phyloP scores from a whole-genome alignment of 148 eudicot species.

The Camellia lanceoleosa region DNA sequence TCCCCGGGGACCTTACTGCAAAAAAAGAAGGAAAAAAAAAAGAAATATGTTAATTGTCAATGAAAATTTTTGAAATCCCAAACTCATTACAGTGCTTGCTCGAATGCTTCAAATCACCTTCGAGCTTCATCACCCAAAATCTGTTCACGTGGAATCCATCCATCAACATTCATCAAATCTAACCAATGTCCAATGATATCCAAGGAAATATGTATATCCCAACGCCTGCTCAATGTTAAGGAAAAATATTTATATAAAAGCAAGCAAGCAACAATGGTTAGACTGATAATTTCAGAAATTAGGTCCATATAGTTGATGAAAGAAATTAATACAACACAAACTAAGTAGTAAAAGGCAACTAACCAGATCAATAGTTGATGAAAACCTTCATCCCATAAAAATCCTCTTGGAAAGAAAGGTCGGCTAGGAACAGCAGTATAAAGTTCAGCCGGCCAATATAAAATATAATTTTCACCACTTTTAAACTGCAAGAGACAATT shows the following conservation, averaged over 20 bases:
- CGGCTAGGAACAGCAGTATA: conserved; percentile 99
- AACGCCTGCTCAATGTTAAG: conserved; percentile 45
- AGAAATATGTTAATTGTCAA: neutral
- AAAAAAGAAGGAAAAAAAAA: conserved; percentile 6
- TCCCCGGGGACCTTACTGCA: conserved; percentile 96
- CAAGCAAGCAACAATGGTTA: neutral
- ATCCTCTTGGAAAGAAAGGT: conserved; percentile 91
- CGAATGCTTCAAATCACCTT: conserved; percentile 42
- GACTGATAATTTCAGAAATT: neutral
- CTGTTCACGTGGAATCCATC: conserved; percentile 99
- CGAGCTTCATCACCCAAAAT: conserved; percentile 95
- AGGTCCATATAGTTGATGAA: neutral
- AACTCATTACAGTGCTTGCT: neutral
- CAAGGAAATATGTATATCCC: conserved; percentile 82
- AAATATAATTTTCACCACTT: conserved; percentile 46
- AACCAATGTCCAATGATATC: conserved; percentile 97
- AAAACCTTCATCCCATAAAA: conserved; percentile 99
- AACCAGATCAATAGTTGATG: conserved; percentile 94
- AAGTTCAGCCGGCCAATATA: conserved; percentile 97
- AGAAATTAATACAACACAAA: neutral
- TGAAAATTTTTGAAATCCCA: neutral
- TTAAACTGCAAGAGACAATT: conserved; percentile 47
- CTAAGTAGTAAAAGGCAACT: conserved; percentile 25
- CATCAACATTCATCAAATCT: conserved; percentile 93
- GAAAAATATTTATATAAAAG: neutral